Percentiles rank a stretch among this genome's conserved stretches.
These are phyloP conservation scores for Monosporozyma siamensis DNA, from an alignment of 805 yeast species.

Conservation along the genomic window DNA sequence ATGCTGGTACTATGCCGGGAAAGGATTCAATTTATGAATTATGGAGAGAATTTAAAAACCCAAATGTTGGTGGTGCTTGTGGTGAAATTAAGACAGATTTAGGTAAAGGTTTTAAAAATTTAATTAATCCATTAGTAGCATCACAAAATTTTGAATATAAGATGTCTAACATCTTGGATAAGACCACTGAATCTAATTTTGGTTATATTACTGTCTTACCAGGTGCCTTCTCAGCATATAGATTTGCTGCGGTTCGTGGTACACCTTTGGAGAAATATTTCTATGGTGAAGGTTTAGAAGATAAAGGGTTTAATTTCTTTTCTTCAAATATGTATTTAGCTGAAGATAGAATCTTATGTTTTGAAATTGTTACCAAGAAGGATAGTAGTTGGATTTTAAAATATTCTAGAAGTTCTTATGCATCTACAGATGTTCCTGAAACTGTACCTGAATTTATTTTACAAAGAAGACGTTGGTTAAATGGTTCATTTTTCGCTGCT, in stretches of 20 bases:
- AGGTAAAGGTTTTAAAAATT: constrained; percentile 47
- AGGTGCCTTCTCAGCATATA: constrained; percentile 93
- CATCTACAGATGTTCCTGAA: constrained; percentile 94
- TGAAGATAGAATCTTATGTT: constrained; percentile 91
- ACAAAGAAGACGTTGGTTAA: constrained; percentile 94
- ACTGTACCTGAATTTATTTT: constrained; percentile 74
- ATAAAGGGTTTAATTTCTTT: constrained; percentile 67
- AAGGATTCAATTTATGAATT: constrained; percentile 75
- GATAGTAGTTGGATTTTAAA: constrained; percentile 66
- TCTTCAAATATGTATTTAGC: constrained; percentile 95
- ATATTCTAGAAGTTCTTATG: constrained; percentile 80
- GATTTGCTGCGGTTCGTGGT: constrained; percentile 76
- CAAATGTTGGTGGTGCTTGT: constrained; percentile 93
- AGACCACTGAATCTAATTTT: constrained; percentile 90
- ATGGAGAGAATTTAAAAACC: constrained; percentile 77
- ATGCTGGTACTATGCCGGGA: constrained; percentile 91
- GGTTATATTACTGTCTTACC: constrained; percentile 93
- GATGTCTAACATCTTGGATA: constrained; percentile 88
- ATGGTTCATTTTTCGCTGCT: constrained; percentile 94
- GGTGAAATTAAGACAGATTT: constrained; percentile 88
- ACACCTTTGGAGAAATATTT: constrained; percentile 82
- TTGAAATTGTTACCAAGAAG: constrained; percentile 84
- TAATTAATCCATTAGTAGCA: constrained; percentile 83
- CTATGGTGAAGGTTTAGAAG: constrained; percentile 77
- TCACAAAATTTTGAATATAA: constrained; percentile 97